Base-by-base conservation (phyloP, 2,329 filamentous ascomycete genomes). In the Colletotrichum sp. region DNA sequence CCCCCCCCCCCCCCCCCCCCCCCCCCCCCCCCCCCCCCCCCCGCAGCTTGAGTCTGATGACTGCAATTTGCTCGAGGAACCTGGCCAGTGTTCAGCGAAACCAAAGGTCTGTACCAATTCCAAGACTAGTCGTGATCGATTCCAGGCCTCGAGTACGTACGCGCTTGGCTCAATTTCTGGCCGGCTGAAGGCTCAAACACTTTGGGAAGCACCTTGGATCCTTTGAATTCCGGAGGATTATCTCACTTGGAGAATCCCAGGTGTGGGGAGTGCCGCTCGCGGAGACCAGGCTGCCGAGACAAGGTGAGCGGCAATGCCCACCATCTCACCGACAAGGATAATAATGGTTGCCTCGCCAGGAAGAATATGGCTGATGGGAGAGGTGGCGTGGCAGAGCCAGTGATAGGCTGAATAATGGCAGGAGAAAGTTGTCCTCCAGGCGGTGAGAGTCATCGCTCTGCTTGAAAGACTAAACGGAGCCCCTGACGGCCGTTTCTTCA, bases 281-380 rank as follows among this genome's bases (percentile, higher is more conserved):
- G 24, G 44, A 62, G 44, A 36, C 57, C 64, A 73, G 73, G 70
- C 70, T 65, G 64, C 73, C 73, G 59, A 73, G 70, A 63, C 64
- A 64, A 72, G 70, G 63, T 65, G 64, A 73, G 70, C 64, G 64
- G 49, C 64, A 16, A 62, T 69, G 59, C 70, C 70, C 57, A 69
- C 73, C 57, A 60, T 36, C 59, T 73, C 73, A 76, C 73, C 70
- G 70, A 76, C 73, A 76, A 30, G 73, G 73, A 73, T 73, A 15
- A 16, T 18, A 32, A 64, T 65, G 70, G 73, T 34, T 73, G 73
- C 73, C 64, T 76, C 34, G 70, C 59, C 26, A 59, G 24, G 26
- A 34, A 30, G 32, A 36, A n/a, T 30, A 36, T 49, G 28, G 49
- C 55, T n/a, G 32, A 39, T 55, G 69, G 65, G 15, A 34, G 49